Base-by-base conservation (phyloP, 768 basidiomycete genomes). In the Phanerodontia chrysosporium region DNA sequence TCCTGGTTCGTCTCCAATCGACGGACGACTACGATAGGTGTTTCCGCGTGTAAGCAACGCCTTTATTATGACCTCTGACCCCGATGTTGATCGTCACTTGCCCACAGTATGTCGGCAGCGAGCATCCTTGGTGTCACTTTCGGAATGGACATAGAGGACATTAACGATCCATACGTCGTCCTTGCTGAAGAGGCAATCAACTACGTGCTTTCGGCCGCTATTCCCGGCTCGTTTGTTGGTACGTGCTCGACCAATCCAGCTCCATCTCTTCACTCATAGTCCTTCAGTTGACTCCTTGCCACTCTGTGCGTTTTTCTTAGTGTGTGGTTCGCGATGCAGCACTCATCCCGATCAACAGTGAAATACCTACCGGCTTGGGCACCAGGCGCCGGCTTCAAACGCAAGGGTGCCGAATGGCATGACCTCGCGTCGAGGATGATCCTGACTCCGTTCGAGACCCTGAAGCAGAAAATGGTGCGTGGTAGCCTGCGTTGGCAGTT, bases 1-100 rank as follows among this genome's bases (percentile, higher is more conserved):
- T 73, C 10, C 63, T 73, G 18, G n/a, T 49, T 9, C 62, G 60
- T 16, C 57, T 74, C 22, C 55, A 70, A 9, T 62, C 67, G 39
- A 51, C 73, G 27, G 63, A 65, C 2, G 63, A 64, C n/a, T 70
- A 72, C 36, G 46, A 60, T 7, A 30, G 24, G 13, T 10, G 44
- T 46, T 13, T 57, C 7, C 55, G 48, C 21, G 12, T 35, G 60
- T 61, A 21, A 10, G 10, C 24, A 27, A n/a, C n/a, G n/a, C n/a
- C n/a, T n/a, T n/a, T n/a, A n/a, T n/a, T n/a, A n/a, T n/a, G n/a
- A n/a, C n/a, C n/a, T n/a, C n/a, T n/a, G n/a, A n/a, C n/a, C n/a
- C n/a, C n/a, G n/a, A n/a, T n/a, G n/a, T n/a, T n/a, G n/a, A n/a
- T n/a, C n/a, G n/a, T n/a, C n/a, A n/a, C n/a, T 6, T 51, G 35